Evolutionary conservation across 768 basidiomycete genomes (phyloP).

Genomic region (Wakefieldia striispora): DNA sequence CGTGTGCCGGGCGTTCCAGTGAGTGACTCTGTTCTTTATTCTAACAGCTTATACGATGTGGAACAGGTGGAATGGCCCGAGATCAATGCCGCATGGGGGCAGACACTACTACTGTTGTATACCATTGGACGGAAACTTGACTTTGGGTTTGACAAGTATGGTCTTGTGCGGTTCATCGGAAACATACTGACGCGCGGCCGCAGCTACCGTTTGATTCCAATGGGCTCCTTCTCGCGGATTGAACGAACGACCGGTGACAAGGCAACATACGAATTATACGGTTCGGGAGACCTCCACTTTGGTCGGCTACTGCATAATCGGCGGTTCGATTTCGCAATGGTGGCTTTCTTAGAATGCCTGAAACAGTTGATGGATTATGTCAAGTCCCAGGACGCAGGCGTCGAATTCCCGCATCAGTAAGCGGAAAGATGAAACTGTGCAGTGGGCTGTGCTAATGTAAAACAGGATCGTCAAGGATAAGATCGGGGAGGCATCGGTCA

Average conservation of each 20-base stretch:
- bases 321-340: slow-evolving; percentile 95
- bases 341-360: slow-evolving; percentile 92
- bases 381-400: slow-evolving; percentile 61
- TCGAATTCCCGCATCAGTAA: slow-evolving; percentile 88
- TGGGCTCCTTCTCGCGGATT: slow-evolving; percentile 94
- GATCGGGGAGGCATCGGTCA: slow-evolving; percentile 94
- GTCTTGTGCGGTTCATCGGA: background rate
- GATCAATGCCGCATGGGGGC: slow-evolving; percentile 98
- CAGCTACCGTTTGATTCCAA: slow-evolving; percentile 88
- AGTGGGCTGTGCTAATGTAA: background rate
- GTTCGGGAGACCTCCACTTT: slow-evolving; percentile 88
- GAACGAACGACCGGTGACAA: slow-evolving; percentile 82
- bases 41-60: slow-evolving; percentile 9
- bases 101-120: slow-evolving; percentile 87
- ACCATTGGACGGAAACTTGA: slow-evolving; percentile 91
- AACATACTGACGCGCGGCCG: slow-evolving; percentile 9
- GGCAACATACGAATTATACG: slow-evolving; percentile 87
- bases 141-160: slow-evolving; percentile 82
- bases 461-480: slow-evolving; percentile 85
- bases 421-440: slow-evolving; percentile 31
- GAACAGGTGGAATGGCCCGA: slow-evolving; percentile 93
- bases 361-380: slow-evolving; percentile 90
- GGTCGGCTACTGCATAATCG: slow-evolving; percentile 90
- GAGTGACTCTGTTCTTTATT: slow-evolving; percentile 26
- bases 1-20: slow-evolving; percentile 83